Conservation (phyloP, 495 filamentous ascomycete species). For the Jackrogersella minutella region DNA sequence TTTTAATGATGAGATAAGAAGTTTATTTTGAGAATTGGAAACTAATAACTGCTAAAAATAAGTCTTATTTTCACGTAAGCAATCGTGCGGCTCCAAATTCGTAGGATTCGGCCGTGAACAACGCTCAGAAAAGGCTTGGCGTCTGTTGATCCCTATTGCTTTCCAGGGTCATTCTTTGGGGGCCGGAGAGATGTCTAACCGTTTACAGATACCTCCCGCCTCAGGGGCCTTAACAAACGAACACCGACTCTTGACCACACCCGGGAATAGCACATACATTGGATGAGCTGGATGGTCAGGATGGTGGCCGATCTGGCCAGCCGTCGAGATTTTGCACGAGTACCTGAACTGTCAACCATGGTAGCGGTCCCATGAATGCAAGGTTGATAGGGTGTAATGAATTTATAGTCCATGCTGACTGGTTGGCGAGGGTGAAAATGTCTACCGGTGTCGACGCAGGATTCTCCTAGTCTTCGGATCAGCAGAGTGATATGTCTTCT, state of each 20-base stretch:
- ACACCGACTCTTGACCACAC: not conserved
- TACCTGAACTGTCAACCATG: constrained; percentile 3
- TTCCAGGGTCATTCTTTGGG: not conserved
- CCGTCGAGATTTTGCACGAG: not conserved
- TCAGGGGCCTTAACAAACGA: no score
- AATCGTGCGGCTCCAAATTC: constrained; percentile 12
- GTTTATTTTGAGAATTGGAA: constrained; percentile 18
- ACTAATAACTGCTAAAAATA: constrained; percentile 9
- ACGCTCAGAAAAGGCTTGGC: constrained; percentile 9
- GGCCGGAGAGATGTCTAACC: not conserved
- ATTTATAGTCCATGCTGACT: not conserved
- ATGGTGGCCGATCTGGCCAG: not conserved
- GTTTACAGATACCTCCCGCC: no score
- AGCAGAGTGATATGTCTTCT: constrained; percentile 1
- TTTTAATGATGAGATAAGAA: constrained; percentile 1
- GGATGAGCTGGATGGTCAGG: no score
- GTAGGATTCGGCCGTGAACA: constrained; percentile 11
- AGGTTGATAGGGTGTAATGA: not conserved
- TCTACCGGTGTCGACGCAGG: not conserved
- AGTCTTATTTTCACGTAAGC: constrained; percentile 6
- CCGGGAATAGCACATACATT: not conserved
- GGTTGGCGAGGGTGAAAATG: constrained; percentile 8
- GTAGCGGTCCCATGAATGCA: not conserved
- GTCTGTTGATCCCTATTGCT: constrained; percentile 13
- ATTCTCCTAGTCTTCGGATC: not conserved